Evolutionary conservation across 768 basidiomycete species (phyloP).

Genomic region (Glaciozyma martinii): DNA sequence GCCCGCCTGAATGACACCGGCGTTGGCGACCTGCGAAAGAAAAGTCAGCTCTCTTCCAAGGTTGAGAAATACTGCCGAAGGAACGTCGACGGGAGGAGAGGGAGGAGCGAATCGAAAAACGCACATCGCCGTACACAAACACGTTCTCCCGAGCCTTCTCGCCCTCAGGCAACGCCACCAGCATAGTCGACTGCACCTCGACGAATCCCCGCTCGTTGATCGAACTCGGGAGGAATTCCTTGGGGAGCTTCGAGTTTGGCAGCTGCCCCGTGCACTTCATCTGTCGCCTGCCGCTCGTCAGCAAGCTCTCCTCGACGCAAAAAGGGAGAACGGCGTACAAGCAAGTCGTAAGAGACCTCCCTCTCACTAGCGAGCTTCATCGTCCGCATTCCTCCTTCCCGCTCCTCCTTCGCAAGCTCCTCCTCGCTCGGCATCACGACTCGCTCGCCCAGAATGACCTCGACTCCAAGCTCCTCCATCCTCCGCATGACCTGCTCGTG

Average conservation of each 20-base stretch:
- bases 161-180: slow-evolving; percentile 19
- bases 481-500: slow-evolving; percentile 28
- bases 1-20: too few species aligned
- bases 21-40: too few species aligned
- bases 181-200: slow-evolving; percentile 29
- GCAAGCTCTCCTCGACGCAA: background rate
- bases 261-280: slow-evolving; percentile 35
- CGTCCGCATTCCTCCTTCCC: slow-evolving; percentile 4
- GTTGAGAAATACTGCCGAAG: too few species aligned
- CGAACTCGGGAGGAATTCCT: slow-evolving; percentile 20
- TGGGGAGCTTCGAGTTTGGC: slow-evolving; percentile 32
- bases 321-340: slow-evolving; percentile 1
- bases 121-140: slow-evolving; percentile 34
- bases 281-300: slow-evolving; percentile 5
- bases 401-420: slow-evolving; percentile 7
- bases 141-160: slow-evolving; percentile 19
- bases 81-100: too few species aligned
- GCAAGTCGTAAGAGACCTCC: slow-evolving; percentile 20
- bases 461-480: slow-evolving; percentile 31
- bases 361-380: background rate
- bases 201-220: slow-evolving; percentile 28
- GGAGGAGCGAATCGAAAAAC: too few species aligned
- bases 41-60: too few species aligned
- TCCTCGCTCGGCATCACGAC: slow-evolving; percentile 14
- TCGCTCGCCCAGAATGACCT: slow-evolving; percentile 33